Evolutionary conservation across 2,329 filamentous ascomycete genomes (phyloP), one percentile per base, ranked within the genome.

Genomic region (Aspergillus candidus): DNA sequence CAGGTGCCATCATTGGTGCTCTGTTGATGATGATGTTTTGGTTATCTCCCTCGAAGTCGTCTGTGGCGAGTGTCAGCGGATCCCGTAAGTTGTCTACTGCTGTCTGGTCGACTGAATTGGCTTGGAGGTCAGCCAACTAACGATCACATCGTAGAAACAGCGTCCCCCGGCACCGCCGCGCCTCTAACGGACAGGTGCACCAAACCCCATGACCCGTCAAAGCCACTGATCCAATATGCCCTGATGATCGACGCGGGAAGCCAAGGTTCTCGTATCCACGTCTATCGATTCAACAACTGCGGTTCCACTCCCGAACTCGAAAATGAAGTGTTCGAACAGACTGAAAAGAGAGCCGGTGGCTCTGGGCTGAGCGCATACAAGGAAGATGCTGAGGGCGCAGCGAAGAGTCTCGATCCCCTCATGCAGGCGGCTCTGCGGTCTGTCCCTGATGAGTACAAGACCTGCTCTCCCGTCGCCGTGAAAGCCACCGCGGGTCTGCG

Each of bases 211-310:
- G 88, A 88, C 58, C 82, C 86, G 60, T 84, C 88, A 53, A 97
- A 96, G 73, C 91, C 93, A 39, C 80, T 98, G 54, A 84, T 96
- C 50, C 93, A 98, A 66, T 98, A 97, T 72, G 94, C 93, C 49
- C 79, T 97, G 61, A 98, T 98, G 93, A 88, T 98, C 61, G 93
- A 98, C 69, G 93, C 93, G 38, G 93, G 93, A 58, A 97, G 90
- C 74, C 97, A 93, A 43, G 93, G 93, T 49, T 97, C 93, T 48
- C 86, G 93, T 58, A 96, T 98, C 64, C 94, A 98, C 73, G 89
- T 97, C 47, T 98, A 96, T 77, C 87, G 89, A 65, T 98, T 97
- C 80, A 97, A 97, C 77, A 97, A 97, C 74, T 98, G 91, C 72
- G 93, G 90, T 11, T 72, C 88, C 6, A 90, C 90, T n/a, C 93